A percentile compares a stretch with the other conserved stretches of the same genome.
Evolutionary conservation across 2,329 filamentous ascomycete species (phyloP).

Genomic region (Botryotinia globosa): DNA sequence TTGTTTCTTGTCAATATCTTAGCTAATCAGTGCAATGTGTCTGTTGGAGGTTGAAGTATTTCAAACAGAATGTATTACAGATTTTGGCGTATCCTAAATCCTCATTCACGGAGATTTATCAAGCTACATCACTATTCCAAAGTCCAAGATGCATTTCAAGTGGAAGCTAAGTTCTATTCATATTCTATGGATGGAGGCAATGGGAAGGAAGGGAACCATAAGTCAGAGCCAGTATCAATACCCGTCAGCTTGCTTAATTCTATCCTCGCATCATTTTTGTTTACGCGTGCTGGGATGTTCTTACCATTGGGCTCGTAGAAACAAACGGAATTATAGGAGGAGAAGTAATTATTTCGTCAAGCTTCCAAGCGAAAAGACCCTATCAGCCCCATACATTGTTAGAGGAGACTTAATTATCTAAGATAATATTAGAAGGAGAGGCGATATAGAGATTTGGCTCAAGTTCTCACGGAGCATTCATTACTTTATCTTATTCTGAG

Average conservation of each 20-base stretch:
- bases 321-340: too few species aligned
- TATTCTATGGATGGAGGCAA: neutral
- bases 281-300: too few species aligned
- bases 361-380: neutral
- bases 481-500: neutral
- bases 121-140: neutral
- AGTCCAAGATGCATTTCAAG: too few species aligned
- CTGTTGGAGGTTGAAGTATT: neutral
- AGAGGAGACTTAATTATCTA: neutral
- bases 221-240: neutral
- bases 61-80: neutral
- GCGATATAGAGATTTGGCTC: neutral
- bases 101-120: neutral
- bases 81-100: too few species aligned
- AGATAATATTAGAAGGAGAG: neutral
- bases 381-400: neutral
- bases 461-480: neutral
- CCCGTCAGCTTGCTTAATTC: neutral
- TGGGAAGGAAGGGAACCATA: fast-evolving
- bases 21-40: too few species aligned
- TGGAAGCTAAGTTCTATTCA: too few species aligned
- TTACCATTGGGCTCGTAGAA: too few species aligned
- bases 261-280: too few species aligned
- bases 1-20: neutral
- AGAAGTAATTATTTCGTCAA: too few species aligned